A percentile compares a stretch with the other conserved stretches of the same genome.
These are phyloP conservation scores for Candida dubliniensis DNA, from an alignment of 1,139 yeast species.

Conservation along the genomic window DNA sequence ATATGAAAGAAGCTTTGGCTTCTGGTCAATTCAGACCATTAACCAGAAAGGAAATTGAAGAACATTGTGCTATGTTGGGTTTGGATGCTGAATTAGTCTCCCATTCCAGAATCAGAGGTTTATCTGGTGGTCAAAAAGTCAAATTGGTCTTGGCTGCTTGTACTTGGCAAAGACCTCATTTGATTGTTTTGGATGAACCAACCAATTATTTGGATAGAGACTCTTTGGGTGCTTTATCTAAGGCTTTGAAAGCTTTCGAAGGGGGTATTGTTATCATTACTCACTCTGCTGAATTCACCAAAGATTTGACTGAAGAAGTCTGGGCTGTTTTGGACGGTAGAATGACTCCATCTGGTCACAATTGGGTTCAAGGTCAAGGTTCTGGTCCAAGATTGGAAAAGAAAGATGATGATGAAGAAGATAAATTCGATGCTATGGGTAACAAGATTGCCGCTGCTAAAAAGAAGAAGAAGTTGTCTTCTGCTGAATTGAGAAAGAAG, in stretches of 20 bases:
- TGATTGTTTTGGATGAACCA: slow-evolving; percentile 98
- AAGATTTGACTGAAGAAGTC: slow-evolving; percentile 97
- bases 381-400: slow-evolving; percentile 96
- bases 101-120: slow-evolving; percentile 99
- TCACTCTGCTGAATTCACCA: slow-evolving; percentile 99
- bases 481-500: slow-evolving; percentile 99
- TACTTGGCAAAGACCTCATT: slow-evolving; percentile 99
- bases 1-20: slow-evolving; percentile 99
- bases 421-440: slow-evolving; percentile 99
- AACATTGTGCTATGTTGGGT: slow-evolving; percentile 98
- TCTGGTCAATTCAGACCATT: slow-evolving; percentile 99
- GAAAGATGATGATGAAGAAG: slow-evolving; percentile 97
- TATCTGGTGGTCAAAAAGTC: slow-evolving; percentile 99
- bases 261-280: slow-evolving; percentile 99
- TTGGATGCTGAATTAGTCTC: slow-evolving; percentile 98
- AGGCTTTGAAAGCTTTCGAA: slow-evolving; percentile 97
- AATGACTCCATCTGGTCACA: slow-evolving; percentile 99
- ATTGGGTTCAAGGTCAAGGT: slow-evolving; percentile 99
- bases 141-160: slow-evolving; percentile 99
- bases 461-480: slow-evolving; percentile 97
- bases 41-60: slow-evolving; percentile 99
- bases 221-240: slow-evolving; percentile 98
- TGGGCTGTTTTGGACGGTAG: slow-evolving; percentile 98
- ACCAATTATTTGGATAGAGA: slow-evolving; percentile 99
- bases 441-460: slow-evolving; percentile 95